Base-by-base conservation (phyloP, 192 early-diverging fungal species). In the Entomortierella chlamydospora region DNA sequence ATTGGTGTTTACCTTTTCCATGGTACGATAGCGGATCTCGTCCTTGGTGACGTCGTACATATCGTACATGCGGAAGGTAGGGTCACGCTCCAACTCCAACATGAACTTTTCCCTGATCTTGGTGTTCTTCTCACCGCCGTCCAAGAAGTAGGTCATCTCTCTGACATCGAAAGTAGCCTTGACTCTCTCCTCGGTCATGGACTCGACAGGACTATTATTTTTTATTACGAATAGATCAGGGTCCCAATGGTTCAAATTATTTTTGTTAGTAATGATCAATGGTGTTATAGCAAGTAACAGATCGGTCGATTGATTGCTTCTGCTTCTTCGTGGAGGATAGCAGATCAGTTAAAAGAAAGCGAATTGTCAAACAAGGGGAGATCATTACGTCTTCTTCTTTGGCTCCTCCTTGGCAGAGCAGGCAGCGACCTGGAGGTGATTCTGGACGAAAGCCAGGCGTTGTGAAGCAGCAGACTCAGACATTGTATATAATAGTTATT, bases 51-150 rank as follows among this genome's bases (percentile, higher is more conserved):
- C 85, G 81, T 95, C 93, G 50, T 91, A 91, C 53, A 91, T 86
- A 72, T 97, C 92, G 83, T 84, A 84, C 90, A 93, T 90, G 29
- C 90, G 85, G 89, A 93, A 93, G 23, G 90, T 82, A 45, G 91
- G 94, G 77, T 95, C 93, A 64, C 94, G 89, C 86, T 95, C 93
- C 29, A 97, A 86, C 77, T 93, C 88, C 29, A 94, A 83, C 92
- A 95, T 95, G 64, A 95, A 87, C 70, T 84, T 87, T 76, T 95
- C 92, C 85, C 73, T 52, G 66, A 78, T 90, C 91, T 68, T 64
- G 17, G 89, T 89, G 57, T 71, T 74, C 43, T 90, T 81, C 62
- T 87, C 83, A 57, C 90, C 92, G 49, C 95, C 93, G 57, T 97
- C 95, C 49, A 97, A 73, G 68, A 91, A 91, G 71, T 93, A 89